Evolutionary conservation across 2,329 filamentous ascomycete species (phyloP).

Genomic region (Tothia fuscella): DNA sequence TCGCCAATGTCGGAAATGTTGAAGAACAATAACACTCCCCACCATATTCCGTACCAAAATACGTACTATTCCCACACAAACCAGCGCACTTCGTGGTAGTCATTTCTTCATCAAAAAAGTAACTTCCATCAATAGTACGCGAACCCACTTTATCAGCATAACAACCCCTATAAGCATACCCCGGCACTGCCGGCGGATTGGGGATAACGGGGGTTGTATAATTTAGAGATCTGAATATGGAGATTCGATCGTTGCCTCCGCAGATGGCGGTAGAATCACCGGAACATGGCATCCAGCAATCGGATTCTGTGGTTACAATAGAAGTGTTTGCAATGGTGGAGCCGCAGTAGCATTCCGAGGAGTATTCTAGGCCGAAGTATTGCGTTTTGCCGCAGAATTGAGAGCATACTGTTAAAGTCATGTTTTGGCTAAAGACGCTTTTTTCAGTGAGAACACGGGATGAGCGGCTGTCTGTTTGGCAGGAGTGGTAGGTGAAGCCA

Average conservation of each 20-base stretch:
- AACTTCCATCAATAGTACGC: neutral
- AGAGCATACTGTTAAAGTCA: neutral
- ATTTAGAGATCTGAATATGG: neutral
- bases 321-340: neutral
- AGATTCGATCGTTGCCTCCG: conserved; percentile 16
- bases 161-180: neutral
- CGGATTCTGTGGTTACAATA: neutral
- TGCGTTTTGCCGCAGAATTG: neutral
- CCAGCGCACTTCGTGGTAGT: conserved; percentile 6
- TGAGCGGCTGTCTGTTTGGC: neutral
- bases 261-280: conserved; percentile 17
- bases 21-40: conserved; percentile 6
- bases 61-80: neutral
- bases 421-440: neutral
- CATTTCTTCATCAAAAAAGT: conserved; percentile 5
- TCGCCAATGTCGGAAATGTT: neutral
- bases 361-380: conserved; percentile 3
- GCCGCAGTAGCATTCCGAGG: conserved; percentile 6
- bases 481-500: neutral
- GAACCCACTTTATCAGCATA: neutral
- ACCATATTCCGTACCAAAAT: conserved; percentile 9
- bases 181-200: neutral
- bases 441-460: neutral
- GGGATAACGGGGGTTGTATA: too few relatives aligned
- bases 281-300: conserved; percentile 19